These are phyloP conservation scores for Boletus huronensis DNA, from an alignment of 768 basidiomycete genomes.

Conservation along the genomic window DNA sequence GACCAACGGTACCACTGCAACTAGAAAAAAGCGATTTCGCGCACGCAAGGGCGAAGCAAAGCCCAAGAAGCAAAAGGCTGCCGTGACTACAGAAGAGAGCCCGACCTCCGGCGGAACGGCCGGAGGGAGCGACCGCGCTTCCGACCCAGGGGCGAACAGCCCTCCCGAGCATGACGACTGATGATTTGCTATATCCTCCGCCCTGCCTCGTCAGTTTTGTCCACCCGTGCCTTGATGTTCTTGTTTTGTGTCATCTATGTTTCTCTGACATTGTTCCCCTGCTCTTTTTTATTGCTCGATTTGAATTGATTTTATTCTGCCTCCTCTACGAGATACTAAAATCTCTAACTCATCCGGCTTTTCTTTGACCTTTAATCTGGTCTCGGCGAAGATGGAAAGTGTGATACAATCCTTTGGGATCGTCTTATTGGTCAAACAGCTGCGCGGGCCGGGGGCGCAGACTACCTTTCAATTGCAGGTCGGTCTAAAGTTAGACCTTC, in stretches of 20 bases:
- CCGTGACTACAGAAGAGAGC: constrained; percentile 8
- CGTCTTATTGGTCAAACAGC: constrained; percentile 32
- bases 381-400: constrained; percentile 14
- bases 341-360: constrained; percentile 17
- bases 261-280: background rate
- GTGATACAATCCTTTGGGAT: constrained; percentile 21
- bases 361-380: constrained; percentile 33
- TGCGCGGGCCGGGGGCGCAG: constrained; percentile 17
- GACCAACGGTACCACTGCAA: constrained; percentile 13
- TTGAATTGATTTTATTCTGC: constrained; percentile 27
- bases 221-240: constrained; percentile 9
- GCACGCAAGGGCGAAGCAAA: constrained; percentile 30
- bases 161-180: constrained; percentile 24
- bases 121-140: constrained; percentile 27
- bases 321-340: constrained; percentile 19
- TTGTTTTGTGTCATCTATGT: constrained; percentile 8
- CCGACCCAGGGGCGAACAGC: constrained; percentile 25
- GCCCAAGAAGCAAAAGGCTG: constrained; percentile 32
- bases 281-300: constrained; percentile 6
- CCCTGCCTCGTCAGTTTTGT: constrained; percentile 1
- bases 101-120: constrained; percentile 23
- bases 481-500: background rate
- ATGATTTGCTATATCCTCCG: constrained; percentile 2
- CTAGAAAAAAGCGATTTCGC: constrained; percentile 30
- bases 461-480: constrained; percentile 20